Evolutionary conservation across 495 filamentous ascomycete genomes (phyloP).

Genomic region (Clavariopsis aquatica): DNA sequence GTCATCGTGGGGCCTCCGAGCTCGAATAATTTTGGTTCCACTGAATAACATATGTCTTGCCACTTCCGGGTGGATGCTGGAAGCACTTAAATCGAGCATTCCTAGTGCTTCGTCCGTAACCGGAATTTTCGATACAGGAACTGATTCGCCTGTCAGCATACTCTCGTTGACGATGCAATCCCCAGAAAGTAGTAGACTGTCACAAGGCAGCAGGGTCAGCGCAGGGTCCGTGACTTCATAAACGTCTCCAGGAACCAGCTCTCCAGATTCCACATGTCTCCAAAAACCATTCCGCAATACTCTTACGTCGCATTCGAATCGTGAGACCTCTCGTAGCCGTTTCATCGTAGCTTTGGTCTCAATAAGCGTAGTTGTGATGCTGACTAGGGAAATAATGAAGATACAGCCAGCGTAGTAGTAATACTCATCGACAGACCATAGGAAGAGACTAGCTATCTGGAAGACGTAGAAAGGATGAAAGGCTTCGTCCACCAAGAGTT

Average conservation of each 20-base stretch:
- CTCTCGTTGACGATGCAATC: slow-evolving; percentile 99
- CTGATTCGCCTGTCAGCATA: slow-evolving; percentile 98
- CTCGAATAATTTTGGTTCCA: slow-evolving; percentile 93
- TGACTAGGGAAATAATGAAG: slow-evolving; percentile 88
- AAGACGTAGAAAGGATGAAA: slow-evolving; percentile 99
- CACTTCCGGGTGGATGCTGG: slow-evolving; percentile 74
- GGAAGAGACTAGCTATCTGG: slow-evolving; percentile 88
- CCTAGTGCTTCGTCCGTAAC: slow-evolving; percentile 78
- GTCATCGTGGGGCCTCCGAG: slow-evolving; percentile 79
- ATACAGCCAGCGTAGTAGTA: slow-evolving; percentile 98
- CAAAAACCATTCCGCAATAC: slow-evolving; percentile 94
- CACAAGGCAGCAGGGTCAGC: slow-evolving; percentile 89
- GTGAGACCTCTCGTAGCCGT: slow-evolving; percentile 85
- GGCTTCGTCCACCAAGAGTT: slow-evolving; percentile 89
- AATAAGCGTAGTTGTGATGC: slow-evolving; percentile 83
- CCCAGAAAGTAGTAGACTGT: slow-evolving; percentile 87
- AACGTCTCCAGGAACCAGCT: slow-evolving; percentile 93
- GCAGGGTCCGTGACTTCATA: slow-evolving; percentile 97
- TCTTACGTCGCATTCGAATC: slow-evolving; percentile 91
- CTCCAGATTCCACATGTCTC: slow-evolving; percentile 80
- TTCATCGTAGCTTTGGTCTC: slow-evolving; percentile 94
- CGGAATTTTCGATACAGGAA: slow-evolving; percentile 91
- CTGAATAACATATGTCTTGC: slow-evolving; percentile 89
- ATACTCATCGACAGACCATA: slow-evolving; percentile 95
- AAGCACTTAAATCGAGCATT: slow-evolving; percentile 70